Conservation (phyloP, 345 rosid genomes). For the Arabidopsis thaliana region TAIR10.1 NC_003070.9:7213501-7214000, state of each 20-base stretch:
- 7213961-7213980: neutral
- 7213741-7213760: conserved; percentile 66
- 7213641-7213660: conserved; percentile 54
- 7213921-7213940: conserved; percentile 68
- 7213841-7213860: conserved; percentile 66
- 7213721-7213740: conserved; percentile 53
- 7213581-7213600: conserved; percentile 88
- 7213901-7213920: conserved; percentile 95
- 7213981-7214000: neutral
- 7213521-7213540: conserved; percentile 14
- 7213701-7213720: conserved; percentile 54
- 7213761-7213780: conserved; percentile 82
- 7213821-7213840: conserved; percentile 72
- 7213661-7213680: conserved; percentile 58
- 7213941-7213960: conserved; percentile 61
- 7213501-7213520: conserved; percentile 20
- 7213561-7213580: conserved; percentile 33
- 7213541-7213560: conserved; percentile 24
- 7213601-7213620: conserved; percentile 61
- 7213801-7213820: conserved; percentile 65
- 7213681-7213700: conserved; percentile 59
- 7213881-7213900: conserved; percentile 87
- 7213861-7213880: conserved; percentile 91
- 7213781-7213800: conserved; percentile 81
- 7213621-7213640: conserved; percentile 49